These are phyloP conservation scores for Pyrenophora graminea DNA, from an alignment of 2,329 filamentous ascomycete genomes.

Conservation along the genomic window DNA sequence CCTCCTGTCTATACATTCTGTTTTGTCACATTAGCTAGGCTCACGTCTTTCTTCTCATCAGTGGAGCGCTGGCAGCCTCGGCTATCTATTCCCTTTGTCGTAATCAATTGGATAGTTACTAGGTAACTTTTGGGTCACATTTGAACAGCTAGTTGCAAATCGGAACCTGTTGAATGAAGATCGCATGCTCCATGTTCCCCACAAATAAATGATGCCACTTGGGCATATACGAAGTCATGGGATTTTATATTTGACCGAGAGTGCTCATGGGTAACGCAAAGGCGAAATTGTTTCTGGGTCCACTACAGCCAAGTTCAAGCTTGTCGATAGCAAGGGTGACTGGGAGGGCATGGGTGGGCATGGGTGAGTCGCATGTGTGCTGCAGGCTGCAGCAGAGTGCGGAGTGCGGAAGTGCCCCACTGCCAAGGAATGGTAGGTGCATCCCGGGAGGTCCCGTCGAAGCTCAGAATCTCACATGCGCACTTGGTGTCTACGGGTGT, in stretches of 20 bases:
- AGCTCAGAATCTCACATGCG: constrained; percentile 7
- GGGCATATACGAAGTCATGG: neutral
- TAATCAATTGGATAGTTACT: constrained; percentile 6
- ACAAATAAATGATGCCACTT: neutral
- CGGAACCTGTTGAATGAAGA: constrained; percentile 1
- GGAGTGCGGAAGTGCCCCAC: constrained; percentile 14
- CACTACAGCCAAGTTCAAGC: no score
- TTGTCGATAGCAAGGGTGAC: constrained; percentile 5
- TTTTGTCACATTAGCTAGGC: constrained; percentile 9
- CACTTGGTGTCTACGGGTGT: constrained; percentile 2
- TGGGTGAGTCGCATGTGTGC: no score
- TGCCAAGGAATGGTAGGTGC: constrained; percentile 12
- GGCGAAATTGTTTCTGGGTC: no score
- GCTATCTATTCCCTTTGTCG: constrained; percentile 7
- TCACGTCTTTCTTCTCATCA: constrained; percentile 4
- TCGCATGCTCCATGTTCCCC: neutral
- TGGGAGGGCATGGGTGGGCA: no score
- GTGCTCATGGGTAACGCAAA: no score
- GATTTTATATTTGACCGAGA: no score
- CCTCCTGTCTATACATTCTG: constrained; percentile 26
- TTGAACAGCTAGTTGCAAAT: constrained; percentile 4
- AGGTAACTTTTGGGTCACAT: constrained; percentile 4
- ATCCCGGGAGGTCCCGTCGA: constrained; percentile 7
- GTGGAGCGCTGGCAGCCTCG: neutral
- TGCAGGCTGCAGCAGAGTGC: neutral